Conservation (phyloP, 306 rosid species). For the Amphicarpaea edgeworthii region DNA sequence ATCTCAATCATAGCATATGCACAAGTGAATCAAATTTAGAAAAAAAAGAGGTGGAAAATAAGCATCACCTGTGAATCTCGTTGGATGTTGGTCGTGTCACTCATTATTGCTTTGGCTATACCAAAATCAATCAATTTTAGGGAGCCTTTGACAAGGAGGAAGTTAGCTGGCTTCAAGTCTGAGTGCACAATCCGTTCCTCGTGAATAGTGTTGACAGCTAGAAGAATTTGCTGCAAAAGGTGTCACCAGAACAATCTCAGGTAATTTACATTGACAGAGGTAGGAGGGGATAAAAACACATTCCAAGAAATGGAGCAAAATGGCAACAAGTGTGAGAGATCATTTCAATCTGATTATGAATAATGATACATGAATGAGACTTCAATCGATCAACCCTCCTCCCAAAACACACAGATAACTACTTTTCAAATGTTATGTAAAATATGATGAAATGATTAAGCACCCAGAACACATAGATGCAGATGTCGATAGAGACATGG, state of each 20-base stretch:
- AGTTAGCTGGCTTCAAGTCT: constrained; percentile 98
- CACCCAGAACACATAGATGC: constrained; percentile 22
- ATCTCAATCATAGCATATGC: neutral
- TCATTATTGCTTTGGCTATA: constrained; percentile 96
- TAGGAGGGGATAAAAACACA: neutral
- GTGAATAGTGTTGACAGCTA: constrained; percentile 93
- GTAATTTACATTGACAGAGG: constrained; percentile 13
- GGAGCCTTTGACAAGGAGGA: constrained; percentile 95
- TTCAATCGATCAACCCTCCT: neutral
- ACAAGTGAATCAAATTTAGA: neutral
- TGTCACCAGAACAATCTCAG: constrained; percentile 43
- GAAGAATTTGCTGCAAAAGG: constrained; percentile 86
- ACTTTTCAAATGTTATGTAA: neutral
- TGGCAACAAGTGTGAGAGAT: constrained; percentile 5
- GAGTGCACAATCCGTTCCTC: constrained; percentile 98
- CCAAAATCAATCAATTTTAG: constrained; percentile 96
- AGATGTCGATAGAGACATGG: neutral
- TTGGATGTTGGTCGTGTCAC: constrained; percentile 96
- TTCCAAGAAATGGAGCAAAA: constrained; percentile 21
- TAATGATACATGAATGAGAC: neutral
- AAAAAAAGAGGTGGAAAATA: constrained; percentile 10
- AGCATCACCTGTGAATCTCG: constrained; percentile 91
- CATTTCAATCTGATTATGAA: neutral
- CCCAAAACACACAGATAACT: neutral
- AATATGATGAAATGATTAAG: neutral